A percentile compares a stretch with the other conserved stretches of the same genome.
Evolutionary conservation across 441 rosid species (phyloP).

Genomic region (Adansonia madagascariensis): DNA sequence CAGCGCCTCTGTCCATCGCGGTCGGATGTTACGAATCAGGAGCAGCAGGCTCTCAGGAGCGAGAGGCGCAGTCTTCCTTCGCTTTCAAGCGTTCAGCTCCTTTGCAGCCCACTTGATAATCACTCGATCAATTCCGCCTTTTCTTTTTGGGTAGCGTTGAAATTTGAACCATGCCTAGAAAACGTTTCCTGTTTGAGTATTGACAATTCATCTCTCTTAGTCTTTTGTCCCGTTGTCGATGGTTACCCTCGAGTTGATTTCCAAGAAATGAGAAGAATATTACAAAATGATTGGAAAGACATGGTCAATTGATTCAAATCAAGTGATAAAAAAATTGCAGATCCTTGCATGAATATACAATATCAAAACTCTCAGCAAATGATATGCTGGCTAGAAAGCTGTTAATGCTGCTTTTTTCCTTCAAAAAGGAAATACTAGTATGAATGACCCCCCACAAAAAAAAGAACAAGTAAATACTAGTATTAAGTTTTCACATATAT

Average conservation of each 20-base stretch:
- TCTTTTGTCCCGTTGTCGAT: background rate
- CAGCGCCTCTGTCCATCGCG: slow-evolving; percentile 1
- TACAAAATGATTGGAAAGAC: background rate
- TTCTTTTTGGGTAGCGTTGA: background rate
- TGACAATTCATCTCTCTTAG: background rate
- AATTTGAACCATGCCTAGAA: slow-evolving; percentile 1
- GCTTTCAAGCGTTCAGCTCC: slow-evolving; percentile 22
- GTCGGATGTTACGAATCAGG: background rate
- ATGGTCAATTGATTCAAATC: background rate
- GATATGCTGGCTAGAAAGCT: too few relatives aligned
- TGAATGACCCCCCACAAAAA: too few relatives aligned
- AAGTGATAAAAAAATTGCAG: background rate
- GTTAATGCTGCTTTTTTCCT: too few relatives aligned
- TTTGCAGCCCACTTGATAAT: slow-evolving; percentile 12
- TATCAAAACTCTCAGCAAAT: background rate
- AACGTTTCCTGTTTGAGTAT: background rate
- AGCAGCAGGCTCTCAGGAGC: background rate
- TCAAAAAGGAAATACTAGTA: background rate
- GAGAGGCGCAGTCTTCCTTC: slow-evolving; percentile 23
- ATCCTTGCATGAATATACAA: background rate
- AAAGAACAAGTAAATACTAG: background rate
- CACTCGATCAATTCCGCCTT: background rate
- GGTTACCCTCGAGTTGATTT: background rate
- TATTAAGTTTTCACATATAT: too few relatives aligned
- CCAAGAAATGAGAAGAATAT: background rate